These are phyloP conservation scores for Fraxinus ornus DNA, from an alignment of 305 asterid genomes.

Conservation along the genomic window DNA sequence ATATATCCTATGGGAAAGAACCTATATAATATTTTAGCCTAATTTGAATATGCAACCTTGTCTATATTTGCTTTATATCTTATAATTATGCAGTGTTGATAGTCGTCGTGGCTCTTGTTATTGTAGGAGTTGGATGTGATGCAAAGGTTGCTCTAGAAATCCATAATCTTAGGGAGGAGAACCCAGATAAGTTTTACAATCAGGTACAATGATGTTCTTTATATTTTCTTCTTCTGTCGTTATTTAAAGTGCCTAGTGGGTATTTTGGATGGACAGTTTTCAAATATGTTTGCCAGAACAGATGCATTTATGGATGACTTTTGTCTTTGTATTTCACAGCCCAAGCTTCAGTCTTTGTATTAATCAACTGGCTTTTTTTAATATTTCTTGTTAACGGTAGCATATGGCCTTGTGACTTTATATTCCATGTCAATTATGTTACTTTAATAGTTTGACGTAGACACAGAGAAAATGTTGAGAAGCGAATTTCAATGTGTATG, in stretches of 20 bases:
- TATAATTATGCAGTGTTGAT: conserved; percentile 8
- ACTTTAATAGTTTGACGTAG: neutral
- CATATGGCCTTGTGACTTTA: neutral
- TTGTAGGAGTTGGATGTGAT: conserved; percentile 97
- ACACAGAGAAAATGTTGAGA: conserved; percentile 1
- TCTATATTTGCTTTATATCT: neutral
- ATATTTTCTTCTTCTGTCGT: neutral
- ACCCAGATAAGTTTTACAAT: conserved; percentile 96
- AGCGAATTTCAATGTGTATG: neutral
- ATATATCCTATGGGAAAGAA: conserved; percentile 2
- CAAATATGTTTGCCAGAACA: neutral
- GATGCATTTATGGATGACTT: neutral
- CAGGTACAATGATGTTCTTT: conserved; percentile 51
- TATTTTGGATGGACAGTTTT: neutral
- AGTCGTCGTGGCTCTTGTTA: conserved; percentile 6
- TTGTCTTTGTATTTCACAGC: neutral
- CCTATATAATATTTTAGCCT: neutral
- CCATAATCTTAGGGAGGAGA: conserved; percentile 96
- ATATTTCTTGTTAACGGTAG: conserved; percentile 7
- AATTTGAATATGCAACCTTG: neutral
- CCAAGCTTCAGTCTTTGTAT: conserved; percentile 3
- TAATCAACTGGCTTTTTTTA: neutral
- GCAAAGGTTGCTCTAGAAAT: conserved; percentile 98
- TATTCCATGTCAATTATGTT: neutral
- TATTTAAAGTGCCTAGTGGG: neutral